These are phyloP conservation scores for Leptodermis oblonga DNA, from an alignment of 257 asterid genomes.

Conservation along the genomic window DNA sequence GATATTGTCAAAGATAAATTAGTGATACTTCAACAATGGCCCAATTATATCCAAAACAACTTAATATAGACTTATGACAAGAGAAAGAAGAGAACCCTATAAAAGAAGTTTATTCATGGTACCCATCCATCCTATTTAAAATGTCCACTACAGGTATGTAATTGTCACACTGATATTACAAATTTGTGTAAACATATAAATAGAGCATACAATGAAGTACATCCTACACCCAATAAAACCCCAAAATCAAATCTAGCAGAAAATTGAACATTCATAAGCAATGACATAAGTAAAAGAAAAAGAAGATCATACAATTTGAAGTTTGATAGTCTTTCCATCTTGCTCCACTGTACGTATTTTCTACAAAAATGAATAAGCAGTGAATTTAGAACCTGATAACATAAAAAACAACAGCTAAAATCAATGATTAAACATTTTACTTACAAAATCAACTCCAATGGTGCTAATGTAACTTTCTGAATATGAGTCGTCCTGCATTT, in stretches of 20 bases:
- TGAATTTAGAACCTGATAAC: not conserved
- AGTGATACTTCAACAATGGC: not conserved
- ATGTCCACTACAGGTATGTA: not conserved
- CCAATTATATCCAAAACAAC: not conserved
- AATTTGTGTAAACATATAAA: not conserved
- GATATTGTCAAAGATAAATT: constrained; percentile 7
- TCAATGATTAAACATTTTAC: constrained; percentile 16
- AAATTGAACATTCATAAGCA: not conserved
- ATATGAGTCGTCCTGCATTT: constrained; percentile 52
- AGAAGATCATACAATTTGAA: constrained; percentile 35
- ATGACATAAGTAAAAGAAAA: not conserved
- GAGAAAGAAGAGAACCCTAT: not conserved
- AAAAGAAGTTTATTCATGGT: not conserved
- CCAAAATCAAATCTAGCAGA: not conserved
- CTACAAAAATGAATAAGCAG: constrained; percentile 12
- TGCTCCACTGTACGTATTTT: constrained; percentile 48
- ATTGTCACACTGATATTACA: not conserved
- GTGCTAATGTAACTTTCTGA: constrained; percentile 64
- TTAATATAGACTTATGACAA: not conserved
- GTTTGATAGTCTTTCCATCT: constrained; percentile 44
- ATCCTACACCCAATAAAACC: not conserved
- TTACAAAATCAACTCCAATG: constrained; percentile 59
- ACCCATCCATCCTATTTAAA: not conserved
- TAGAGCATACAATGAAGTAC: not conserved
- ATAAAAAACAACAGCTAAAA: constrained; percentile 1